phyloP scores from a whole-genome alignment of 208 protist genomes.

The Acanthamoeba polyphaga region DNA sequence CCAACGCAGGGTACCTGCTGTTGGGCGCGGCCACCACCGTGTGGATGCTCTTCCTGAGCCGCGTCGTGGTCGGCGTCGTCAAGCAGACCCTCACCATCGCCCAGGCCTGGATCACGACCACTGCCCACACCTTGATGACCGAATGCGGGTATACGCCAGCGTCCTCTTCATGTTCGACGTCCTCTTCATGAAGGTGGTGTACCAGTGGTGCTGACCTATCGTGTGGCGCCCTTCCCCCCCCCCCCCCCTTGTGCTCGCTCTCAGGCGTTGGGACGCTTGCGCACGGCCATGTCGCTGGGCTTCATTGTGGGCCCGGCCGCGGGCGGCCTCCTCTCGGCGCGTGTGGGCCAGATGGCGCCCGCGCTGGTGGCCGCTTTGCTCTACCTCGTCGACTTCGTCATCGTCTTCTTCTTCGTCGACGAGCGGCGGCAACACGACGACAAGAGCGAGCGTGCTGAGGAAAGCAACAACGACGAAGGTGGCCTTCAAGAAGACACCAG shows the following conservation, averaged over 20 bases:
- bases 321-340: not conserved
- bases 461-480: not conserved
- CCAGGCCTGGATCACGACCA: slow-evolving; percentile 43
- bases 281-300: slow-evolving; percentile 17
- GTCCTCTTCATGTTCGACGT: not conserved
- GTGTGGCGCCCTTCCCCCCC: not conserved
- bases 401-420: slow-evolving; percentile 49
- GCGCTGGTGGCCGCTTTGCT: not conserved
- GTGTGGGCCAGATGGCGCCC: slow-evolving; percentile 40
- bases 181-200: no score
- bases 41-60: slow-evolving; percentile 49
- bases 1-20: slow-evolving; percentile 29
- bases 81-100: slow-evolving; percentile 45
- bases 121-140: not conserved
- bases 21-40: slow-evolving; percentile 16
- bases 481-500: not conserved
- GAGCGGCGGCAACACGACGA: not conserved
- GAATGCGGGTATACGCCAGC: not conserved
- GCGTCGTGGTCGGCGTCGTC: slow-evolving; percentile 23
- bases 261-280: slow-evolving; percentile 29
- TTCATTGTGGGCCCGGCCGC: slow-evolving; percentile 37
- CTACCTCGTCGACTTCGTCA: slow-evolving; percentile 1
- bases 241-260: not conserved
- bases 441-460: not conserved
- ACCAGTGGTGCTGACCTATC: no score